phyloP scores from a whole-genome alignment of 1,139 yeast species.

The Hanseniaspora uvarum region DNA sequence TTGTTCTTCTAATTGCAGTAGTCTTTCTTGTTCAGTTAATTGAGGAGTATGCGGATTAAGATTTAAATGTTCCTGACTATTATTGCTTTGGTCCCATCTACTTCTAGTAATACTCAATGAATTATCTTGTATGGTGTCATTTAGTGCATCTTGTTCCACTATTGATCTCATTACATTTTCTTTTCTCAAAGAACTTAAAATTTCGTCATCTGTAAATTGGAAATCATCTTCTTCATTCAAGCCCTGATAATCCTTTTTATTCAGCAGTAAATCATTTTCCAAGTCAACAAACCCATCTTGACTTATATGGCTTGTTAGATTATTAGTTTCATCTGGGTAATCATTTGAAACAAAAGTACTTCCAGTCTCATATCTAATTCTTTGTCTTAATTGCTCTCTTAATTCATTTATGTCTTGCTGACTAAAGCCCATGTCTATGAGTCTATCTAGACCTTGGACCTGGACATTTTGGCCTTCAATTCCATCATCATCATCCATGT shows the following conservation, averaged over 20 bases:
- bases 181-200: not conserved
- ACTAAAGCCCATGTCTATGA: slow-evolving; percentile 72
- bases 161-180: slow-evolving; percentile 10
- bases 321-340: slow-evolving; percentile 18
- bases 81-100: not conserved
- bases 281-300: slow-evolving; percentile 15
- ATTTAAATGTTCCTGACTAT: not conserved
- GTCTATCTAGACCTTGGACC: slow-evolving; percentile 74
- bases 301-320: slow-evolving; percentile 32
- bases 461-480: slow-evolving; percentile 38
- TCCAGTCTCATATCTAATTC: slow-evolving; percentile 36
- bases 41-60: not conserved
- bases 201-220: slow-evolving; percentile 15
- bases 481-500: slow-evolving; percentile 9
- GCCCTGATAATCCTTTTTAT: not conserved
- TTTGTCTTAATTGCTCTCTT: slow-evolving; percentile 60
- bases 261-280: slow-evolving; percentile 8
- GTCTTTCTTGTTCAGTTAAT: slow-evolving; percentile 16
- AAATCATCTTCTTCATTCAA: slow-evolving; percentile 11
- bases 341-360: slow-evolving; percentile 24
- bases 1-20: slow-evolving; percentile 64
- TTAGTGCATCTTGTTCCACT: not conserved
- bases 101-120: not conserved
- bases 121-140: too few species aligned
- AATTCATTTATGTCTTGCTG: slow-evolving; percentile 63